These are phyloP conservation scores for Maudiozyma bulderi DNA, from an alignment of 805 yeast genomes.

Conservation along the genomic window DNA sequence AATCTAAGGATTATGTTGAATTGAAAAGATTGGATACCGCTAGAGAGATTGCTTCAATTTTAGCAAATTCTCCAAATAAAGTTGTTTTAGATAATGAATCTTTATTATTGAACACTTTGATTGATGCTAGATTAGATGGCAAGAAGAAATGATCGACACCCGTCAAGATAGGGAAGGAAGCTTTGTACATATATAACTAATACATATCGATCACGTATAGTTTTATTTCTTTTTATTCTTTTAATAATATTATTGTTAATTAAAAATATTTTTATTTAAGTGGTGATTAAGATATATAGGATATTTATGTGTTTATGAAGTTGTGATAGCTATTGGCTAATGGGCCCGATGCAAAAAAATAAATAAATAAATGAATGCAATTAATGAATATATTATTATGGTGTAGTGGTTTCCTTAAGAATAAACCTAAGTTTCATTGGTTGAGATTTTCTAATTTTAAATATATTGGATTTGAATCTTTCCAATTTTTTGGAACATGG, in stretches of 20 bases:
- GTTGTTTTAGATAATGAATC: slow-evolving; percentile 89
- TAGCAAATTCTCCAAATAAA: slow-evolving; percentile 82
- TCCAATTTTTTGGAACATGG: slow-evolving; percentile 50
- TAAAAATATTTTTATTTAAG: too few relatives aligned
- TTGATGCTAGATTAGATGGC: slow-evolving; percentile 49
- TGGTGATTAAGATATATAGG: too few relatives aligned
- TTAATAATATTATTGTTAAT: background rate
- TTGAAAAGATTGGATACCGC: slow-evolving; percentile 96
- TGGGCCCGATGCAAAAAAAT: too few relatives aligned
- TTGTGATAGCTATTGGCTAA: too few relatives aligned
- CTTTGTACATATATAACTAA: background rate
- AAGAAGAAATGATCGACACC: slow-evolving; percentile 1
- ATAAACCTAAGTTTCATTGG: slow-evolving; percentile 11
- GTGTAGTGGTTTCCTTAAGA: too few relatives aligned
- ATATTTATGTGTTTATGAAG: too few relatives aligned
- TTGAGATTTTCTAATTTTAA: slow-evolving; percentile 11
- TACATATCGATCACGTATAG: background rate
- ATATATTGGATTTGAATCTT: slow-evolving; percentile 33
- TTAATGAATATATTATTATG: too few relatives aligned
- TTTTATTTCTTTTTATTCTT: background rate
- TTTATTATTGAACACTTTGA: slow-evolving; percentile 76
- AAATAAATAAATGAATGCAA: too few relatives aligned
- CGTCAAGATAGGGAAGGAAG: background rate
- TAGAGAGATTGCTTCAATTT: slow-evolving; percentile 80
- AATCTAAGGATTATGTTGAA: slow-evolving; percentile 91